Percentiles rank a stretch among this genome's conserved stretches.
Evolutionary conservation across 148 eudicot species (phyloP).

Genomic region (Amaranthus cruentus): DNA sequence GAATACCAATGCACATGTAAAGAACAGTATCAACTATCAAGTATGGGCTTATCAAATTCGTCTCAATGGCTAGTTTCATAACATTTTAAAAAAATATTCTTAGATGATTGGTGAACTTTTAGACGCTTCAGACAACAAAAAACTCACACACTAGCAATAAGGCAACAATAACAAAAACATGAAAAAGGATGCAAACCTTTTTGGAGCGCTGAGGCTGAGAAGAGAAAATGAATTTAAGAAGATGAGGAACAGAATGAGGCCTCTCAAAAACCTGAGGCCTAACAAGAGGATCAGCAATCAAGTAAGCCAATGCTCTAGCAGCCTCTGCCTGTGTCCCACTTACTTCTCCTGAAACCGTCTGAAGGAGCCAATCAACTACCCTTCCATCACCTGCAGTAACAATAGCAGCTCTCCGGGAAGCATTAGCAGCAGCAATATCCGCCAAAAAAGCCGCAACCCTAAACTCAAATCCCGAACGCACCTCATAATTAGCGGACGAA

Average conservation of each 20-base stretch:
- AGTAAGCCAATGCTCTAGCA: constrained; percentile 88
- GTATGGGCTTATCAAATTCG: too few species aligned
- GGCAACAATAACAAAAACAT: background rate
- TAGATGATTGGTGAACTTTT: too few species aligned
- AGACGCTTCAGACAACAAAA: too few species aligned
- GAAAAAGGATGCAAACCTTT: constrained; percentile 39
- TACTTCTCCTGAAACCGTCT: constrained; percentile 38
- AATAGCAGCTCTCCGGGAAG: constrained; percentile 63
- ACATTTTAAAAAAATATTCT: too few species aligned
- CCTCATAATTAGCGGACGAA: constrained; percentile 77
- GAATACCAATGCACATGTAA: too few species aligned
- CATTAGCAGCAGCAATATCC: constrained; percentile 88
- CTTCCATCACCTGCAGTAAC: constrained; percentile 84
- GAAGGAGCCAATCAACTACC: constrained; percentile 86
- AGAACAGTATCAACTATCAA: too few species aligned
- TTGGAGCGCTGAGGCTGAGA: constrained; percentile 72
- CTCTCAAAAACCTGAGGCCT: constrained; percentile 57
- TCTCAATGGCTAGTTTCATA: too few species aligned
- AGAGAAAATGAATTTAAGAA: constrained; percentile 67
- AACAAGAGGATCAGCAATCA: constrained; percentile 80
- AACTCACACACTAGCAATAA: too few species aligned
- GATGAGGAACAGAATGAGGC: constrained; percentile 65
- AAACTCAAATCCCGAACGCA: constrained; percentile 77
- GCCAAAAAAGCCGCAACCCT: constrained; percentile 90
- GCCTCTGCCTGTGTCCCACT: constrained; percentile 77